A percentile compares a stretch with the other conserved stretches of the same genome.
phyloP scores from a whole-genome alignment of 2,329 filamentous ascomycete genomes.

The Harringtonia lauricola region DNA sequence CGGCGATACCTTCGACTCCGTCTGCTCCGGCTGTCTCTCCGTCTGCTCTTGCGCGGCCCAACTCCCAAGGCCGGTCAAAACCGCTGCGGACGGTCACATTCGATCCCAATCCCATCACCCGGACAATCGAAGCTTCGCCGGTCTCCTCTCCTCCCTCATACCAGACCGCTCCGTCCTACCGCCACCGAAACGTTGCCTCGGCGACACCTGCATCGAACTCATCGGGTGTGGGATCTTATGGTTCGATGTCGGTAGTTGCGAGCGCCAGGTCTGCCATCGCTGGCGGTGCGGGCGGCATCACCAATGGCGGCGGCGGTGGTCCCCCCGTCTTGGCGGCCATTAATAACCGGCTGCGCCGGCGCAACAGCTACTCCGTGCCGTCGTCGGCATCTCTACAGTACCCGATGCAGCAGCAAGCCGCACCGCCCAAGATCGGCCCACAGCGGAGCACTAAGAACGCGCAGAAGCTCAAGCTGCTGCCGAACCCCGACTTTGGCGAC shows the following conservation, averaged over 20 bases:
- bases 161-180: conserved; percentile 21
- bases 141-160: conserved; percentile 2
- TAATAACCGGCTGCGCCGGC: conserved; percentile 77
- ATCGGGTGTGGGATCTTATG: conserved; percentile 12
- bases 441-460: conserved; percentile 92
- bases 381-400: not conserved
- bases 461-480: conserved; percentile 94
- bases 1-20: not conserved
- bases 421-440: conserved; percentile 68
- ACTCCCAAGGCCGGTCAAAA: conserved; percentile 26
- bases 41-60: conserved; percentile 9
- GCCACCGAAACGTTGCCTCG: conserved; percentile 16
- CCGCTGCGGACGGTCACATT: conserved; percentile 62
- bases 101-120: conserved; percentile 57
- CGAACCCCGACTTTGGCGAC: conserved; percentile 73
- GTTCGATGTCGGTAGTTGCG: conserved; percentile 10
- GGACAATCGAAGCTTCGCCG: conserved; percentile 39
- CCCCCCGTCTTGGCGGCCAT: conserved; percentile 64
- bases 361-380: conserved; percentile 57
- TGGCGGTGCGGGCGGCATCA: conserved; percentile 23
- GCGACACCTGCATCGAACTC: conserved; percentile 18
- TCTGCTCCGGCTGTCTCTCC: conserved; percentile 4
- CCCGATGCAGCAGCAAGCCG: conserved; percentile 13
- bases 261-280: not conserved
- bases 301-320: conserved; percentile 19